Conservation (phyloP, 2,329 filamentous ascomycete genomes). For the Fusarium sp. region DNA sequence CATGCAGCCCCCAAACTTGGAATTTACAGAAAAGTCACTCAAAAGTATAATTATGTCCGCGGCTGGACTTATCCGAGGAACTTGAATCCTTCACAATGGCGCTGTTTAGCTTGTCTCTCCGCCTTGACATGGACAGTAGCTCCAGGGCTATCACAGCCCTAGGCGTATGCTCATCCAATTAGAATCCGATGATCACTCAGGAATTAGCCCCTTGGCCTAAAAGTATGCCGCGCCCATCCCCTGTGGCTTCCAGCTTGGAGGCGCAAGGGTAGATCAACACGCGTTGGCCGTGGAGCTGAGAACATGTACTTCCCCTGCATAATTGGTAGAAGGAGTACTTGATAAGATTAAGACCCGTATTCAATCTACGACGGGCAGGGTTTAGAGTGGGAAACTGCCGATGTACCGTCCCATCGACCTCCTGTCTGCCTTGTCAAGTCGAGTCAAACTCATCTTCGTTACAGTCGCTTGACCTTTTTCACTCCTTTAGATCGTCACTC, state of each 20-base stretch:
- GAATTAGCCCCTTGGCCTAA: conserved; percentile 1
- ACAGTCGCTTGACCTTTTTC: conserved; percentile 12
- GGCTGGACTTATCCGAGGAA: background rate
- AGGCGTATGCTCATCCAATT: conserved; percentile 12
- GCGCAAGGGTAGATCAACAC: conserved; percentile 19
- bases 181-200: conserved; percentile 24
- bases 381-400: conserved; percentile 13
- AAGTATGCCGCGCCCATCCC: conserved; percentile 9
- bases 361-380: conserved; percentile 10
- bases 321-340: background rate
- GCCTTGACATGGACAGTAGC: background rate
- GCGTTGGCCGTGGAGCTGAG: conserved; percentile 3
- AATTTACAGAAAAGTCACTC: background rate
- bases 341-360: conserved; percentile 31
- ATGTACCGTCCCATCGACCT: background rate
- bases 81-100: background rate
- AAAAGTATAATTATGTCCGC: background rate
- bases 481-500: background rate
- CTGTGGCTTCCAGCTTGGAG: conserved; percentile 11
- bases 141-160: conserved; percentile 22
- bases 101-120: background rate
- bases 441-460: conserved; percentile 12
- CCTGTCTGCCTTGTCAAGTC: conserved; percentile 18
- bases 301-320: background rate
- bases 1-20: background rate